Base-by-base conservation (phyloP, 2,329 filamentous ascomycete species). In the Neofusicoccum laricinum region DNA sequence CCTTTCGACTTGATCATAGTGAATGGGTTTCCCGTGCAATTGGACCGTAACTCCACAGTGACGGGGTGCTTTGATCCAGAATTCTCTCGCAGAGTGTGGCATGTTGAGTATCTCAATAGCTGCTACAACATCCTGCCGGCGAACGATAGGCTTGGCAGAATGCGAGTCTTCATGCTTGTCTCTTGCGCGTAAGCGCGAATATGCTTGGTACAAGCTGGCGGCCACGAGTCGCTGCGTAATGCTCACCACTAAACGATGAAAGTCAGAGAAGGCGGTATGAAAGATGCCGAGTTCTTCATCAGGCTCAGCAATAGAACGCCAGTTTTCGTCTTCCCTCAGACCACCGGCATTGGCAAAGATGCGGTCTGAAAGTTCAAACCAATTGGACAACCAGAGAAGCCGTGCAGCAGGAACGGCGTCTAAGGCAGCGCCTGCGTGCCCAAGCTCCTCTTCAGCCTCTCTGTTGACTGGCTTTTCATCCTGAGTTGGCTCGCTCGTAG, bases 191-290 rank as follows among this genome's bases (percentile, higher is more conserved):
- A 92, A 77, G 46, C 92, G 84, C 2, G 90, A 89, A 73, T 86
- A 84, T n/a, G 89, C 86, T 65, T 92, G 85, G 69, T 89, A 90
- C 0, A 95, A 78, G 0, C 86, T 81, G 0, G 90, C 86, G 51
- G 90, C 86, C 1, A 95, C 80, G 1, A 97, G 77, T 12, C 90
- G 84, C 65, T 85, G 86, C 0, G 90, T 93, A 14, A 95, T 68
- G 61, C 85, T 90, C 1, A 90, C 74, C 0, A 85, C 81, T 1
- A 97, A 76, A 8, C 85, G 85, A 70, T 93, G 84, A 49, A 97
- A 89, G 69, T 95, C 91, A 4, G 86, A 83, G n/a, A 96, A 83
- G 0, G 90, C 88, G 1, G 91, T 93, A 6, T 88, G 85, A 68
- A 90, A 88, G 21, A 97, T 85, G 0, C 89, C 86, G 0, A 93